Evolutionary conservation across 2,329 filamentous ascomycete species (phyloP).

Genomic region (Tolypocladium inflatum): DNA sequence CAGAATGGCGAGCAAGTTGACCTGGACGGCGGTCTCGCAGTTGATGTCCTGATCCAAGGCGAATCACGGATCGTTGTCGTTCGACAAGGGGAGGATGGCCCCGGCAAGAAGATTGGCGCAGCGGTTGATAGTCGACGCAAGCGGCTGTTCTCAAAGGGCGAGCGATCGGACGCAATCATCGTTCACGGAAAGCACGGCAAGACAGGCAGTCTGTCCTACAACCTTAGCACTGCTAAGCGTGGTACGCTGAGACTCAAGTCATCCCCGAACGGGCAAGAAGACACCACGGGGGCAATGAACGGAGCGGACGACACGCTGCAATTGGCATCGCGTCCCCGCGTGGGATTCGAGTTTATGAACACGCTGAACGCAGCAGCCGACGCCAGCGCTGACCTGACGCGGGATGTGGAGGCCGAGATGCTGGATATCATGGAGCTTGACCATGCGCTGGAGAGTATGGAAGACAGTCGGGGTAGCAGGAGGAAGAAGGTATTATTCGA

Average conservation of each 20-base stretch:
- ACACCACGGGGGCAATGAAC: constrained; percentile 8
- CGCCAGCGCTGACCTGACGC: constrained; percentile 35
- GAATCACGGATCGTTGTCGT: constrained; percentile 47
- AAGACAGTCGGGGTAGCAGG: constrained; percentile 35
- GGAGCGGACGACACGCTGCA: constrained; percentile 13
- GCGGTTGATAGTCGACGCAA: constrained; percentile 22
- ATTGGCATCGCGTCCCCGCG: constrained; percentile 18
- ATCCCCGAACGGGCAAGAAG: constrained; percentile 16
- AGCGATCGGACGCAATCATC: constrained; percentile 42
- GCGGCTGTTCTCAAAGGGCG: constrained; percentile 26
- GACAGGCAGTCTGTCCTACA: constrained; percentile 33
- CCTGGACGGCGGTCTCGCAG: constrained; percentile 32
- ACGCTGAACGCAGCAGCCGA: constrained; percentile 45
- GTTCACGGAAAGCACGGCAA: constrained; percentile 37
- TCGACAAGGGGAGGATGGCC: constrained; percentile 40
- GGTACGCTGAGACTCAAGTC: constrained; percentile 23
- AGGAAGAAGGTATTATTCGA: constrained; percentile 45
- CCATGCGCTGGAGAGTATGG: constrained; percentile 46
- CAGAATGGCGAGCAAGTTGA: constrained; percentile 10
- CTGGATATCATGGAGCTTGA: constrained; percentile 59
- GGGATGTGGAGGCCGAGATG: constrained; percentile 51
- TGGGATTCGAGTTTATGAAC: constrained; percentile 40
- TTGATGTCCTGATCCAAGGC: constrained; percentile 45
- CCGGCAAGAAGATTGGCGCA: constrained; percentile 32
- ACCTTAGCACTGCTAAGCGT: constrained; percentile 37